Percentiles rank a stretch among this genome's conserved stretches.
Conservation (phyloP, 139 green algal genomes). For the Microglena sp. region DNA sequence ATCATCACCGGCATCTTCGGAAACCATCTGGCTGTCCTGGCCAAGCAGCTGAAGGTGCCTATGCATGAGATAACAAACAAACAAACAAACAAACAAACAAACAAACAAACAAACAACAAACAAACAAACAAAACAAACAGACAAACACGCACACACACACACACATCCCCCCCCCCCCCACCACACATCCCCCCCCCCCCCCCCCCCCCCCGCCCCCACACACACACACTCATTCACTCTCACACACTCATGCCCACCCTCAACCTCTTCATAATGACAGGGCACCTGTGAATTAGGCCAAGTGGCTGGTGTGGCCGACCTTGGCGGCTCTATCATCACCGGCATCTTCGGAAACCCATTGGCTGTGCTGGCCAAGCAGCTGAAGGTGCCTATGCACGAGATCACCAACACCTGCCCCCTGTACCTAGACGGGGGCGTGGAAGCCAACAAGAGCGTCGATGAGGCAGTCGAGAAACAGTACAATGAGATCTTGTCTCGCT, state of each 20-base stretch:
- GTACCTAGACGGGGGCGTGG: slow-evolving; percentile 42
- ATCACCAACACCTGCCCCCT: slow-evolving; percentile 63
- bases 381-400: slow-evolving; percentile 59
- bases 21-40: slow-evolving; percentile 86
- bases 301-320: slow-evolving; percentile 68
- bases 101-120: no score
- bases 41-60: slow-evolving; percentile 59
- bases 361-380: slow-evolving; percentile 72
- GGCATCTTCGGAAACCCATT: slow-evolving; percentile 90
- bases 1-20: slow-evolving; percentile 89
- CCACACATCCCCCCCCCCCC: no score
- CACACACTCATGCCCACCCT: no score
- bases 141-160: no score
- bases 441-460: slow-evolving; percentile 34
- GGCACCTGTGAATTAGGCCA: no score
- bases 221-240: no score
- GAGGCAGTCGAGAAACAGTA: neutral
- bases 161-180: no score
- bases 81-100: no score
- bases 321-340: slow-evolving; percentile 89
- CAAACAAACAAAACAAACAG: no score
- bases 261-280: no score
- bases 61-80: no score
- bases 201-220: no score
- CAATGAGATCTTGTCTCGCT: slow-evolving; percentile 4